Base-by-base conservation (phyloP, 129 eudicot genomes). In the Saposhnikovia divaricata region DNA sequence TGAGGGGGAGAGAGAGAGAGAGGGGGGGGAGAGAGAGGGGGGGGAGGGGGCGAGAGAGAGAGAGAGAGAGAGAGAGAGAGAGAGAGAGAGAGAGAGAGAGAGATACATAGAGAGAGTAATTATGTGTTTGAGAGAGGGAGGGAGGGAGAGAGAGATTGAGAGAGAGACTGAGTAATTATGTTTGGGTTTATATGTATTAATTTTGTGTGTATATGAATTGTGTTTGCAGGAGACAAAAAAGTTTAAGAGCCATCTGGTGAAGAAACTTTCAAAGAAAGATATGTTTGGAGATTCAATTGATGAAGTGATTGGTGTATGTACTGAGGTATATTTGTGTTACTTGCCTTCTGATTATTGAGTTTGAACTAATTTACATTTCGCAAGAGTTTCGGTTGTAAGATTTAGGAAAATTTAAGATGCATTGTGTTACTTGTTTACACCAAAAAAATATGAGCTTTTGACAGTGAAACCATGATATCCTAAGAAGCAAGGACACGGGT, bases 201-300 rank as follows among this genome's bases (percentile, higher is more conserved):
- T 13, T 71, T 4, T 71, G 4, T 44, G 6, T 44, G 46, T 74
- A 13, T 74, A 0, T 19, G 34, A 34, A 6, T 23, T 46, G 59
- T 74, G 8, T 5, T 46, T 74, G 78, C 57, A 74, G 78, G 78
- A 74, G 61, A 74, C 59, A 46, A 42, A 74, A 74, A 74, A 74
- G 51, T 74, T 74, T 74, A 74, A 51, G 42, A 74, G 40, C 42
- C 78, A 74, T 46, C 23, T 74, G 1, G 59, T 45, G 16, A 46
- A 2, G 23, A 74, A 74, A 27, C 78, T 74, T n/a, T 46, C 78
- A 10, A 46, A 74, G 59, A 74, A 74, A 74, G 78, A 74, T 27
- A 74, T 74, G 4, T 74, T 45, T 74, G 78, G 78, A 45, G 78
- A 74, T 74, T 46, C 61, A 74, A 46, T 74, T 27, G 78, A 74